phyloP scores from a whole-genome alignment of 2,329 filamentous ascomycete genomes.

The Emericellopsis atlantica region DNA sequence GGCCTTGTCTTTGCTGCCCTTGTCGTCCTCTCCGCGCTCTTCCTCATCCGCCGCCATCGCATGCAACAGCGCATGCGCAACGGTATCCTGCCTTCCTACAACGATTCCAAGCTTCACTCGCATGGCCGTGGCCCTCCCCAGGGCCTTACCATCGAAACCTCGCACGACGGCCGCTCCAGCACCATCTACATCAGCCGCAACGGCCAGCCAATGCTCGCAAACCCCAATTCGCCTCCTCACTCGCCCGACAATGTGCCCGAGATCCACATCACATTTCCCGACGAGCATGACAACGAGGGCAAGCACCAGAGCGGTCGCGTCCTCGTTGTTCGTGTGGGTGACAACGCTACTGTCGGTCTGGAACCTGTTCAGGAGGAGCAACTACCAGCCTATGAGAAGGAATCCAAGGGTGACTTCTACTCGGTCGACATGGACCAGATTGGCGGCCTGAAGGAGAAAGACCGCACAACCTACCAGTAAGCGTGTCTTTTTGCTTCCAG shows the following conservation, averaged over 20 bases:
- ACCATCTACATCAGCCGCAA: conserved; percentile 72
- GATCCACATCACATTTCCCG: conserved; percentile 96
- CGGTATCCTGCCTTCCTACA: conserved; percentile 56
- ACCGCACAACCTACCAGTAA: conserved; percentile 28
- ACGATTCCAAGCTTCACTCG: conserved; percentile 37
- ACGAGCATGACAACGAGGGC: conserved; percentile 80
- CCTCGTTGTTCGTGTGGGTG: conserved; percentile 82
- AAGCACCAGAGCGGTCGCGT: conserved; percentile 76
- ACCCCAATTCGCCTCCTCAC: conserved; percentile 61
- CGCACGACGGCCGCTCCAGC: conserved; percentile 46
- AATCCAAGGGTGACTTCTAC: conserved; percentile 69
- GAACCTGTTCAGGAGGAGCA: conserved; percentile 73
- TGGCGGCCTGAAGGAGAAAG: conserved; percentile 88
- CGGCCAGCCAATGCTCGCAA: conserved; percentile 60
- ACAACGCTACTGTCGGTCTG: conserved; percentile 71
- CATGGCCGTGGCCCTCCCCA: conserved; percentile 36
- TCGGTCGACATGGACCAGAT: conserved; percentile 91
- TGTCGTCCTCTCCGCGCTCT: conserved; percentile 51
- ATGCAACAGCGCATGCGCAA: conserved; percentile 29
- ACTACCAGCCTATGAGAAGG: conserved; percentile 81
- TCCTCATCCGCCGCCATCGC: conserved; percentile 48
- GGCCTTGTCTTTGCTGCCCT: conserved; percentile 65
- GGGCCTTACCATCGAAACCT: conserved; percentile 45
- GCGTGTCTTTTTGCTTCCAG: not conserved
- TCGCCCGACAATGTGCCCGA: conserved; percentile 80